These are phyloP conservation scores for Berberis vulgaris DNA, from an alignment of 164 flowering plant species.

Conservation along the genomic window DNA sequence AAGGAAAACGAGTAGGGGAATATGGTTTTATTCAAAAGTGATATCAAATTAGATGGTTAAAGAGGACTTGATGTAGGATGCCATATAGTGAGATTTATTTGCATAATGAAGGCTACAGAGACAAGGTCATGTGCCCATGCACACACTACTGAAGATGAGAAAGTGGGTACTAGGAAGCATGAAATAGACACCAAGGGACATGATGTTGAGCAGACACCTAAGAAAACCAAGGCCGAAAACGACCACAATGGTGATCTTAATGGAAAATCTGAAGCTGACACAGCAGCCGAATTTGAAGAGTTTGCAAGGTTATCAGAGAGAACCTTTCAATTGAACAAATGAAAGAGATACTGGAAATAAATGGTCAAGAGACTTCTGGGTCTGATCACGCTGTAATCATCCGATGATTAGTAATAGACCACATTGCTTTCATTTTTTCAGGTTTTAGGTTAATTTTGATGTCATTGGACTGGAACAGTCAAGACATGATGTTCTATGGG, in stretches of 20 bases:
- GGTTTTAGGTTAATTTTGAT: no score
- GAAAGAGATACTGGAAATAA: background rate
- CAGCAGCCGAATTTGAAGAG: background rate
- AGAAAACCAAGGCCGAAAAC: background rate
- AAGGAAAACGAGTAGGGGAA: no score
- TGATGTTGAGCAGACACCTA: background rate
- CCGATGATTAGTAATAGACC: background rate
- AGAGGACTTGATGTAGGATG: no score
- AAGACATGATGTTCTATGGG: constrained; percentile 63
- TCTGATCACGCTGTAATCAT: background rate
- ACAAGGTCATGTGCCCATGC: background rate
- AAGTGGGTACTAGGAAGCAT: background rate
- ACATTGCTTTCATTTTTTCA: no score
- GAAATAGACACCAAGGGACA: background rate
- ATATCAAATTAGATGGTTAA: no score
- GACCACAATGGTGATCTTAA: background rate
- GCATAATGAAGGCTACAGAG: background rate
- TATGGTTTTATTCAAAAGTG: no score
- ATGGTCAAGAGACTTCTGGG: background rate
- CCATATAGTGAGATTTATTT: no score
- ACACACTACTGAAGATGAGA: background rate
- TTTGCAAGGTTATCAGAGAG: background rate
- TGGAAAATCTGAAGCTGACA: background rate
- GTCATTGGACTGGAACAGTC: constrained; percentile 27
- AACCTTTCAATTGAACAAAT: background rate